Evolutionary conservation across 257 asterid species (phyloP).

Genomic region (Solanum verrucosum): DNA sequence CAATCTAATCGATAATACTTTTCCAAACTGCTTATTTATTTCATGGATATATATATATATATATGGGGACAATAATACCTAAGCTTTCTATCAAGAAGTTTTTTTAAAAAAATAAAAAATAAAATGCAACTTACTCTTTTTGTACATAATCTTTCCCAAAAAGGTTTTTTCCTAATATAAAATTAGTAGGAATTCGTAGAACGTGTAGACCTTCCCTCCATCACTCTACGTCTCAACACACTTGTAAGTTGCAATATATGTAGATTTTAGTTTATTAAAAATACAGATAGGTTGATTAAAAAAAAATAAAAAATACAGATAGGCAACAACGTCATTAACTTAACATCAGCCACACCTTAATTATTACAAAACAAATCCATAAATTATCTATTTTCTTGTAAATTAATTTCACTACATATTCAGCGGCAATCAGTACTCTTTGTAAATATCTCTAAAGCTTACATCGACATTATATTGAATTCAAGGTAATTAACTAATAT

Average conservation of each 20-base stretch:
- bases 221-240: not conserved
- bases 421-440: no score
- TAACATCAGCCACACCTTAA: not conserved
- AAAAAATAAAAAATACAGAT: not conserved
- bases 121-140: not conserved
- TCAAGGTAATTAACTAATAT: rapidly evolving
- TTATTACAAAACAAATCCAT: not conserved
- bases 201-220: slow-evolving; percentile 1
- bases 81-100: not conserved
- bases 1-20: no score
- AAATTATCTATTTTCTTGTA: not conserved
- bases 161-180: not conserved
- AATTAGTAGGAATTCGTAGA: not conserved
- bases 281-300: not conserved
- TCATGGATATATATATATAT: not conserved
- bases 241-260: not conserved
- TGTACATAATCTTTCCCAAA: not conserved
- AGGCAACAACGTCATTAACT: not conserved
- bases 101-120: not conserved
- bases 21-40: no score
- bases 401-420: no score
- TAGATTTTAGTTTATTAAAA: not conserved
- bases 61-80: not conserved
- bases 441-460: no score
- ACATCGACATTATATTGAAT: rapidly evolving